Evolutionary conservation across 768 basidiomycete genomes (phyloP), one percentile per base, ranked within the genome.

Genomic region (Sutorius australiensis): DNA sequence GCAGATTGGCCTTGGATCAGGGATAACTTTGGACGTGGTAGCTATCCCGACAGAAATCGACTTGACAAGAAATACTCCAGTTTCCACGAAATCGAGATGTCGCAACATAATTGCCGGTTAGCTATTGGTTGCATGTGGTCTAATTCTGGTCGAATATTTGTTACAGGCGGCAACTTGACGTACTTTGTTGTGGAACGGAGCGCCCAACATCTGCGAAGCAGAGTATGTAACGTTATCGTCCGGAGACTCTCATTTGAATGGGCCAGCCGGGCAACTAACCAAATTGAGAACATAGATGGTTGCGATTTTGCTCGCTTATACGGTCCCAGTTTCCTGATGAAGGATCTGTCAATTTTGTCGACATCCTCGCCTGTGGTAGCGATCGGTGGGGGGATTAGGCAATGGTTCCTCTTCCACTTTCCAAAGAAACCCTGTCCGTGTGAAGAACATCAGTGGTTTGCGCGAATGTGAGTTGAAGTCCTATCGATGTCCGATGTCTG

Each of bases 41-140:
- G 82, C 76, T n/a, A 77, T 87, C 6, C 93, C 93, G 0, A 92
- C 91, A 0, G 93, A 95, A 69, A 80, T 94, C 17, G 75, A 87
- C n/a, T 72, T 94, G 2, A 83, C 83, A 72, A 80, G 80, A 46
- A 73, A 75, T 46, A 75, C 77, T 46, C 73, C 83, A 2, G 64
- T 66, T 16, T 77, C 77, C 28, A 78, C 79, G 19, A 70, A 63
- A 24, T 82, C 83, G 40, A 81, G 69, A 61, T 94, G 92, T 67
- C 63, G 82, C 45, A 73, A 81, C 61, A 72, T 95, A 40, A 71
- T 75, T 27, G 87, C 89, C 17, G 87, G 88, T 80, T 59, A 62
- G 74, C 48, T 16, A 38, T 41, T 47, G 12, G 6, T 37, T 42
- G 4, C 5, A 31, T 28, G 28, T 27, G 13, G 21, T 14, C 24